Evolutionary conservation across 176 grass and related monocot genomes (phyloP), one percentile per base, ranked within the genome.

Genomic region (Oryza glaberrima): DNA sequence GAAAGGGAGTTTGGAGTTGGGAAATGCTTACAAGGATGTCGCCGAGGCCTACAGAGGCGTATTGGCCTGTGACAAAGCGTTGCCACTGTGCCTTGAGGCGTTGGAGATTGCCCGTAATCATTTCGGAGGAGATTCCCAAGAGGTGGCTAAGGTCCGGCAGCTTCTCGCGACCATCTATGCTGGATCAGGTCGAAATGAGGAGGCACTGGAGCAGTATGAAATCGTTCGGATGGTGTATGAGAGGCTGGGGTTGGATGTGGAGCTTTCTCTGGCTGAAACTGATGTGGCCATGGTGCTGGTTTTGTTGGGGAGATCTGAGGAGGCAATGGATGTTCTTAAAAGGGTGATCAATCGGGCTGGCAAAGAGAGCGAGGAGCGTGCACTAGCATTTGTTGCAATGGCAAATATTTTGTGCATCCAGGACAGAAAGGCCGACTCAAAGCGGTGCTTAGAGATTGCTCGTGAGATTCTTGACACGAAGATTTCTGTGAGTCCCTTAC

Each of bases 401-500:
- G 86, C 90, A 2, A 89, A 92, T 64, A 69, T 83, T 51, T 85
- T 96, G 80, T 90, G 30, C 71, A 72, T 70, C 11, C 66, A 91
- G 78, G 87, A 98, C 38, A 91, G 88, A 67, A 81, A 72, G 46
- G 76, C 19, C 5, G 93, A 98, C 40, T 78, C 93, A 0, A 98
- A 75, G 60, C 77, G 83, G 25, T 98, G 90, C 40, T 75, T 98
- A 52, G 89, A 95, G 69, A 91, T 95, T 81, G 81, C 93, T 83
- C 75, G 78, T 51, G 86, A 75, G 58, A 92, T 92, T 86, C 84
- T 98, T n/a, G 87, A 95, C 40, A 77, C 81, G 8, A 92, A 90
- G n/a, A 70, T 70, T 52, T 78, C 80, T 0, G 38, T 65, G 3
- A 83, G 45, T 75, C 67, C 61, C 52, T 76, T 51, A 8, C 84